These are phyloP conservation scores for Rhodotorula sp. DNA, from an alignment of 1,284 basidiomycete species.

Conservation along the genomic window DNA sequence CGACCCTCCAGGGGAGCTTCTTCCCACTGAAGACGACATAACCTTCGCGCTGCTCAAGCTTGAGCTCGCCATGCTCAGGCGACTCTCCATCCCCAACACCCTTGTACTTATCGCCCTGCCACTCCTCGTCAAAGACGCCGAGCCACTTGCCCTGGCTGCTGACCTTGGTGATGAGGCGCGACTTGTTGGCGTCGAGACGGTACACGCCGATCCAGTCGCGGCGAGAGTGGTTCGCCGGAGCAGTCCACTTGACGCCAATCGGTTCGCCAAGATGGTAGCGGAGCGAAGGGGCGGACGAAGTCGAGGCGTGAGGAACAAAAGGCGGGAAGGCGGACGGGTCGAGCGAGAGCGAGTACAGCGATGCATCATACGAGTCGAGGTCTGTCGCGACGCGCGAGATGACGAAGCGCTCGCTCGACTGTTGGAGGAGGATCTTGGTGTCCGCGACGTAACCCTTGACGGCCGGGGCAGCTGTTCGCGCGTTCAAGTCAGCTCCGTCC, in stretches of 20 bases:
- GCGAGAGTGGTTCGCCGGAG: constrained; percentile 81
- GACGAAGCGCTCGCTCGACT: constrained; percentile 80
- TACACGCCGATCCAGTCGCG: constrained; percentile 92
- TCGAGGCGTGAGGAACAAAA: constrained; percentile 47
- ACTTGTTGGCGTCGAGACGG: constrained; percentile 81
- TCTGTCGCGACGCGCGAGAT: constrained; percentile 83
- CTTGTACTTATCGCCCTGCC: constrained; percentile 79
- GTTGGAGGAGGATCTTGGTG: constrained; percentile 84
- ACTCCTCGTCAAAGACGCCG: constrained; percentile 85
- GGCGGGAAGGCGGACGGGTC: constrained; percentile 53
- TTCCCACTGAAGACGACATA: constrained; percentile 72
- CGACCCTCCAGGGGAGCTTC: constrained; percentile 79
- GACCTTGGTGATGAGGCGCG: constrained; percentile 76
- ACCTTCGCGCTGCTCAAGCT: constrained; percentile 52
- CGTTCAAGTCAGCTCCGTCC: too few species aligned
- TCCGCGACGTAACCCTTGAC: constrained; percentile 65
- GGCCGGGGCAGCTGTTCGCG: constrained; percentile 28
- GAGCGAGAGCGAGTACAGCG: constrained; percentile 71
- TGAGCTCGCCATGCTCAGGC: constrained; percentile 2
- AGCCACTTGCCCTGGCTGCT: constrained; percentile 88
- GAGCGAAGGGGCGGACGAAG: constrained; percentile 48
- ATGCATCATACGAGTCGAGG: constrained; percentile 70
- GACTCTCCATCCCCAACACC: constrained; percentile 47
- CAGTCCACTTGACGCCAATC: constrained; percentile 81
- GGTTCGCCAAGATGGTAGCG: constrained; percentile 88